A percentile compares a stretch with the other conserved stretches of the same genome.
Conservation (phyloP, 1,284 basidiomycete genomes). For the Ceratobasidium sp. region DNA sequence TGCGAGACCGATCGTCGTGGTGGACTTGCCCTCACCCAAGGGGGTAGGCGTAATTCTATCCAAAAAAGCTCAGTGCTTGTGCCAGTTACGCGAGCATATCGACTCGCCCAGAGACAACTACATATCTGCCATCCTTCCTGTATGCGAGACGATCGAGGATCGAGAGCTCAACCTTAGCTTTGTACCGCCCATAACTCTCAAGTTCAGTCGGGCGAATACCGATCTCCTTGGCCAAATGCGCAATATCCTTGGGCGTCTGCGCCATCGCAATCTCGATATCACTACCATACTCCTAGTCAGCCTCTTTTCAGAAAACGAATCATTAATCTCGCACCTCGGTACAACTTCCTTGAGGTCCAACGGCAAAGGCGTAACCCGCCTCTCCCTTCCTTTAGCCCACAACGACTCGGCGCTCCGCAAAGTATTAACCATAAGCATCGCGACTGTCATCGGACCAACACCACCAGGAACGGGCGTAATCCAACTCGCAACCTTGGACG, state of each 20-base stretch:
- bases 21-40: constrained; percentile 98
- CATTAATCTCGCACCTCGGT: constrained; percentile 63
- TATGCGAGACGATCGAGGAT: constrained; percentile 89
- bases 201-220: constrained; percentile 90
- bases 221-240: constrained; percentile 88
- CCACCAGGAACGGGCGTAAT: constrained; percentile 99
- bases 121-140: constrained; percentile 96
- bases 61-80: constrained; percentile 39
- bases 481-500: constrained; percentile 81
- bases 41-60: constrained; percentile 96
- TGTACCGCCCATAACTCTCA: constrained; percentile 96
- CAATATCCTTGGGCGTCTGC: constrained; percentile 92
- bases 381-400: constrained; percentile 76
- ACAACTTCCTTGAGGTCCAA: constrained; percentile 87
- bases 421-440: constrained; percentile 98
- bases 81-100: background rate
- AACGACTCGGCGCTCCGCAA: constrained; percentile 86
- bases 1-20: constrained; percentile 97
- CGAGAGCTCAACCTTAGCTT: constrained; percentile 96
- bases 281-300: constrained; percentile 58
- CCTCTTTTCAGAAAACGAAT: background rate
- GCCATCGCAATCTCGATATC: constrained; percentile 98
- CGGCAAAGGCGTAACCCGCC: constrained; percentile 83
- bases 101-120: constrained; percentile 90
- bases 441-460: constrained; percentile 99